These are phyloP conservation scores for Aspergillus hancockii DNA, from an alignment of 495 filamentous ascomycete genomes.

Conservation along the genomic window DNA sequence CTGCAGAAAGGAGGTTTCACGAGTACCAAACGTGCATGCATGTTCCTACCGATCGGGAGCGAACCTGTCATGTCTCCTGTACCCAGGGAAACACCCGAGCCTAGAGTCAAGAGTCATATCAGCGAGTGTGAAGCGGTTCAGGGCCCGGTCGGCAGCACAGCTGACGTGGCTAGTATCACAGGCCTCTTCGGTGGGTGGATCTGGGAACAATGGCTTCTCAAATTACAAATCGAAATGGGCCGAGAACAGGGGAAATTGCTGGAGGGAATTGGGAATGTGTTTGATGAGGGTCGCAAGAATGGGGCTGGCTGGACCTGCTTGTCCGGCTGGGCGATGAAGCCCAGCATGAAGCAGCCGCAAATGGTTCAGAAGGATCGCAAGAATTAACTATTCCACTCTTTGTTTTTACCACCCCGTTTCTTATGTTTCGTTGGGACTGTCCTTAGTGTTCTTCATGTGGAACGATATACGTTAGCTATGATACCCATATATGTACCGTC, in stretches of 20 bases:
- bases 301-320: constrained; percentile 85
- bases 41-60: constrained; percentile 83
- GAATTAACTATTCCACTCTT: background rate
- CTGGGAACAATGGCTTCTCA: constrained; percentile 96
- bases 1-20: constrained; percentile 74
- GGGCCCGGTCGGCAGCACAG: constrained; percentile 71
- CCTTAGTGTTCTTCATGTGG: constrained; percentile 4
- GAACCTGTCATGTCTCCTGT: constrained; percentile 48
- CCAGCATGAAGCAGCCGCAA: constrained; percentile 34
- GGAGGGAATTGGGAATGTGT: constrained; percentile 73
- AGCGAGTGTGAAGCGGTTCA: constrained; percentile 59
- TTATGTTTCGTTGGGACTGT: background rate
- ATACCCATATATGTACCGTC: constrained; percentile 8
- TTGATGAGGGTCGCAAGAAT: constrained; percentile 80
- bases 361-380: constrained; percentile 1
- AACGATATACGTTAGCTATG: constrained; percentile 8
- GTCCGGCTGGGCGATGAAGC: constrained; percentile 89
- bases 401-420: background rate
- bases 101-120: constrained; percentile 50
- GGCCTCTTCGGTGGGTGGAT: constrained; percentile 85
- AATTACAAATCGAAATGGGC: constrained; percentile 80
- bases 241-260: constrained; percentile 64
- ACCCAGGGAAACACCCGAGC: constrained; percentile 54
- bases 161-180: constrained; percentile 70
- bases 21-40: constrained; percentile 82